Evolutionary conservation across 805 yeast genomes (phyloP), one percentile per base, ranked within the genome.

Genomic region (Blastobotrys americana): DNA sequence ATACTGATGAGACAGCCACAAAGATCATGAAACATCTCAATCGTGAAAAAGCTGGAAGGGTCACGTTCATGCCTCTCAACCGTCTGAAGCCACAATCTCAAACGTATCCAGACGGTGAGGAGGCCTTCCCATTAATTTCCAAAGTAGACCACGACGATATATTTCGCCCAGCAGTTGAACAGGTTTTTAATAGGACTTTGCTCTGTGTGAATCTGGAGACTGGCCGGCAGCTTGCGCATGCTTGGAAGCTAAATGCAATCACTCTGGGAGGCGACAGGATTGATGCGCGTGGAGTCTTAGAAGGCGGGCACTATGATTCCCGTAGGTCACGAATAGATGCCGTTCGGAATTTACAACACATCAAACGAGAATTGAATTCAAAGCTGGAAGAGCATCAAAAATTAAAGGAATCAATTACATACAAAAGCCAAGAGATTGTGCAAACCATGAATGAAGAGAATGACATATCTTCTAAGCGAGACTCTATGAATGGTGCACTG

Each of bases 201-300:
- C 89, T 93, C 1, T 81, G 89, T 43, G 73, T 76, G 46, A 78
- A 82, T 49, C 64, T 90, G 38, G 79, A 74, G 39, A 70, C 72
- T 23, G 95, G 95, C 3, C 70, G 80, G 2, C 81, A 78, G 52
- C 65, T 84, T 22, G 80, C 95, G 0, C 74, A 75, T 39, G 63
- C 67, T 6, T 75, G 70, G 59, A 74, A 76, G 23, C 64, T 89
- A 19, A 80, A 76, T 54, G 84, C 95, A 0, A 83, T 93, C 13
- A 93, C 98, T 0, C 66, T 90, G 15, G 95, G 86, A 61, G 98
- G 98, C 53, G 97, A 93, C 59, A 71, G 86, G 51, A 86, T 86
- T 41, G 94, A 86, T 54, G 78, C 77, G 39, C 77, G 72, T 52
- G 98, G 98, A 62, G 84, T 83, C 1, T 62, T 93, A 37, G 79